A percentile compares a stretch with the other conserved stretches of the same genome.
phyloP scores from a whole-genome alignment of 495 filamentous ascomycete genomes.

The Mytilinidion resinicola region DNA sequence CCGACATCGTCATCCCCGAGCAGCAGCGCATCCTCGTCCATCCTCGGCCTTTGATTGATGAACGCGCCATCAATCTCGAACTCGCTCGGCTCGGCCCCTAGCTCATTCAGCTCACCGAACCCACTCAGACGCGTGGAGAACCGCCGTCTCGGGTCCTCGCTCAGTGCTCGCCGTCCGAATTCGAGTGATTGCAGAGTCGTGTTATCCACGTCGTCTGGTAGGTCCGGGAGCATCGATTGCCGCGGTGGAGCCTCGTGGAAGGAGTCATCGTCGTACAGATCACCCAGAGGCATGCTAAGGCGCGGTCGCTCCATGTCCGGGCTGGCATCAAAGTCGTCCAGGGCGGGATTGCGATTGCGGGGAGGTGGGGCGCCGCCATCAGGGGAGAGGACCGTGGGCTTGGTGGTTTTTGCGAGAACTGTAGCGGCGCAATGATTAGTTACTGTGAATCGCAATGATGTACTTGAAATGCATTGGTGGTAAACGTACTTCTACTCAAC shows the following conservation, averaged over 20 bases:
- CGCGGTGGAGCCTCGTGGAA: slow-evolving; percentile 46
- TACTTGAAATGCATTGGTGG: background rate
- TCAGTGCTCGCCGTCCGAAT: slow-evolving; percentile 54
- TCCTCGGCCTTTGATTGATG: slow-evolving; percentile 13
- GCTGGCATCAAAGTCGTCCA: slow-evolving; percentile 58
- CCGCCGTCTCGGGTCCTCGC: slow-evolving; percentile 43
- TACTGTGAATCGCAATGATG: no score
- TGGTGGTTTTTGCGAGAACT: slow-evolving; percentile 54
- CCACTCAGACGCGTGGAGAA: slow-evolving; percentile 58
- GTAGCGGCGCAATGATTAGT: background rate
- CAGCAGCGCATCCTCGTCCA: slow-evolving; percentile 29
- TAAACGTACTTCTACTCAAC: slow-evolving; percentile 45
- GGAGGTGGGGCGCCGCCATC: slow-evolving; percentile 26
- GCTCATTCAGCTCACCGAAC: slow-evolving; percentile 44
- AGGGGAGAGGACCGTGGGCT: slow-evolving; percentile 56
- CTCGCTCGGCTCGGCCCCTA: slow-evolving; percentile 19
- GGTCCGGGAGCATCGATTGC: slow-evolving; percentile 48
- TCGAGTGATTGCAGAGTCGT: slow-evolving; percentile 64
- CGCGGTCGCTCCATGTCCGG: slow-evolving; percentile 57
- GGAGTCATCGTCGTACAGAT: slow-evolving; percentile 48
- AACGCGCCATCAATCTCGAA: slow-evolving; percentile 42
- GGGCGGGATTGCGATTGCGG: slow-evolving; percentile 28
- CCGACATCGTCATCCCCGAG: slow-evolving; percentile 41
- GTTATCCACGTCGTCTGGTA: slow-evolving; percentile 41
- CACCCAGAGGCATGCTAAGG: slow-evolving; percentile 64